phyloP scores from a whole-genome alignment of 1,139 yeast species.

The Hansenula sp. region DNA sequence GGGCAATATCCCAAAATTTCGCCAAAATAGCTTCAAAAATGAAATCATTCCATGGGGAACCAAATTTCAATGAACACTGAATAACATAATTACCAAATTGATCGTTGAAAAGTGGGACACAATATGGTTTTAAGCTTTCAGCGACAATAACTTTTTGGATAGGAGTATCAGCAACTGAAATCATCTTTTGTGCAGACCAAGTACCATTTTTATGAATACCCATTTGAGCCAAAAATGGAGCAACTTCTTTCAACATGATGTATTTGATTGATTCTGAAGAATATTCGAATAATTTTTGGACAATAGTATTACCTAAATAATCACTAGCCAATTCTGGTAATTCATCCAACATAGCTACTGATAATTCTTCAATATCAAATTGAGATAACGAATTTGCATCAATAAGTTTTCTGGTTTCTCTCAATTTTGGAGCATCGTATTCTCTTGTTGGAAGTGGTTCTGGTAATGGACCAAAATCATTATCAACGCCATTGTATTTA shows the following conservation, averaged over 20 bases:
- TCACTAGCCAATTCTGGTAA: conserved; percentile 90
- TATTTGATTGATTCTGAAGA: conserved; percentile 71
- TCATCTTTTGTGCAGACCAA: conserved; percentile 98
- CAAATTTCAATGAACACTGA: conserved; percentile 90
- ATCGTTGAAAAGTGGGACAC: conserved; percentile 84
- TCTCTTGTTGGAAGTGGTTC: conserved; percentile 60
- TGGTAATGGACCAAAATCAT: conserved; percentile 66
- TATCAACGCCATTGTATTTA: conserved; percentile 32
- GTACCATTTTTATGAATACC: conserved; percentile 98
- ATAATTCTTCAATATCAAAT: conserved; percentile 74
- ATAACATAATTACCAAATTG: conserved; percentile 96
- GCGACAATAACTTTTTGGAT: conserved; percentile 72
- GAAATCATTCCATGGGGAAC: conserved; percentile 83
- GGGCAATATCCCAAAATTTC: conserved; percentile 77
- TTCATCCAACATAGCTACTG: conserved; percentile 82
- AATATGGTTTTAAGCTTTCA: conserved; percentile 70
- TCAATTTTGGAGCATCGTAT: conserved; percentile 82
- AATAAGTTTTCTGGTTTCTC: conserved; percentile 52
- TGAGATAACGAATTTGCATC: conserved; percentile 35
- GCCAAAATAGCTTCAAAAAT: conserved; percentile 81
- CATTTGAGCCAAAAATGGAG: conserved; percentile 82
- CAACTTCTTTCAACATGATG: conserved; percentile 73
- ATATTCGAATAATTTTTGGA: conserved; percentile 79
- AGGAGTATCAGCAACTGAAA: conserved; percentile 63
- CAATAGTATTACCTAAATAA: conserved; percentile 92